Conservation (phyloP, 768 basidiomycete genomes). For the Coprinopsis strossmayeri region DNA sequence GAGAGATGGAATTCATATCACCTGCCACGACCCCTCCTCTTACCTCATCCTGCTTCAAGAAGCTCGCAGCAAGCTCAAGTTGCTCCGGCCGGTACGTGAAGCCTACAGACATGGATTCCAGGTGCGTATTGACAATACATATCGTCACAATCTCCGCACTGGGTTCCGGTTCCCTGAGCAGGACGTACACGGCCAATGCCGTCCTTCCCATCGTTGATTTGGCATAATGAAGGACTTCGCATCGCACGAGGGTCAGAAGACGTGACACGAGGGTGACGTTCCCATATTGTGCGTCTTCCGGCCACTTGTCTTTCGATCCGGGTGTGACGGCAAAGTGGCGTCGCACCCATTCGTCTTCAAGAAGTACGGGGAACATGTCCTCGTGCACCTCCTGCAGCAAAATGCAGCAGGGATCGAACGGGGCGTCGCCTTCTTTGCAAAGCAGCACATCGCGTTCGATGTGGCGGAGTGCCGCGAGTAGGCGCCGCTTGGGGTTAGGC, state of each 20-base stretch:
- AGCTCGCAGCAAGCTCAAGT: conserved; percentile 41
- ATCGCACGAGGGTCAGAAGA: conserved; percentile 40
- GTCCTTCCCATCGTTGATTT: conserved; percentile 44
- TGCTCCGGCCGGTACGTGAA: conserved; percentile 38
- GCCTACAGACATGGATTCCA: conserved; percentile 58
- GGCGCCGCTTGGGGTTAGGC: conserved; percentile 32
- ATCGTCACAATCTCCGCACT: conserved; percentile 35
- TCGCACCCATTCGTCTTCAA: conserved; percentile 57
- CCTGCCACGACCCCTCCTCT: conserved; percentile 60
- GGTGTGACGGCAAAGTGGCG: conserved; percentile 55
- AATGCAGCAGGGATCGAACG: conserved; percentile 54
- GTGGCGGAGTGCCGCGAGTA: conserved; percentile 43
- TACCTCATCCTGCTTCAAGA: conserved; percentile 41
- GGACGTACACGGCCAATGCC: conserved; percentile 52
- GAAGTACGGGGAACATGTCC: conserved; percentile 38
- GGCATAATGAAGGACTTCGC: conserved; percentile 47
- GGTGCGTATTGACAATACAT: conserved; percentile 66
- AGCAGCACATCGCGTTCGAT: conserved; percentile 47
- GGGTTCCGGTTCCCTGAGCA: conserved; percentile 30
- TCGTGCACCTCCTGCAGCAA: conserved; percentile 63
- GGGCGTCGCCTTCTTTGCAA: conserved; percentile 38
- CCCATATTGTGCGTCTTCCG: conserved; percentile 44
- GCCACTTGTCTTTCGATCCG: conserved; percentile 49
- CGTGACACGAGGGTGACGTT: conserved; percentile 64
- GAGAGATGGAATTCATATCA: conserved; percentile 64